A percentile compares a stretch with the other conserved stretches of the same genome.
These are phyloP conservation scores for Rhypophila decipiens DNA, from an alignment of 495 filamentous ascomycete genomes.

Conservation along the genomic window DNA sequence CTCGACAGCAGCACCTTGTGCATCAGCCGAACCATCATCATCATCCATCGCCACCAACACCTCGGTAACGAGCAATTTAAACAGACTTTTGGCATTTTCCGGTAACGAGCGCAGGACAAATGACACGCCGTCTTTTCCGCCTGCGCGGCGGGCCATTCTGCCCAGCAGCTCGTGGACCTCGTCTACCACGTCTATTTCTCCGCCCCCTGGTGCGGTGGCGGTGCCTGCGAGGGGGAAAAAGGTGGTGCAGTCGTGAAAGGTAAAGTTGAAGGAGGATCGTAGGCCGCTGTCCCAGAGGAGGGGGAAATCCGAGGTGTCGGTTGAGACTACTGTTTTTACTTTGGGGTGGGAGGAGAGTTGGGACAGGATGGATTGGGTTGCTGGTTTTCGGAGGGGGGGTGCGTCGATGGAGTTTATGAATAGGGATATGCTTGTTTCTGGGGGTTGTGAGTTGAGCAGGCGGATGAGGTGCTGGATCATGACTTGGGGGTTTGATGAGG, in stretches of 20 bases:
- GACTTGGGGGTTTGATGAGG: constrained; percentile 37
- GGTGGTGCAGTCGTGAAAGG: constrained; percentile 92
- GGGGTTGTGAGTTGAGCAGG: constrained; percentile 28
- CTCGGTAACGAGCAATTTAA: constrained; percentile 76
- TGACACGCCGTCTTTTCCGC: constrained; percentile 85
- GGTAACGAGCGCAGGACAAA: constrained; percentile 86
- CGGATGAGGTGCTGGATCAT: constrained; percentile 54
- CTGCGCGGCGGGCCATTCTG: constrained; percentile 70
- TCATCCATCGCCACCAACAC: constrained; percentile 65
- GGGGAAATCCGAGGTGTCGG: constrained; percentile 79
- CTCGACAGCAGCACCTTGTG: constrained; percentile 63
- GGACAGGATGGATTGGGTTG: constrained; percentile 65
- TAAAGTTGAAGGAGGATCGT: constrained; percentile 70
- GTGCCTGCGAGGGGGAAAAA: constrained; percentile 61
- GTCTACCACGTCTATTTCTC: constrained; percentile 78
- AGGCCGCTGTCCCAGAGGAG: constrained; percentile 85
- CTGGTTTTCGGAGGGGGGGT: constrained; percentile 61
- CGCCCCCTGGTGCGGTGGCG: too few species aligned
- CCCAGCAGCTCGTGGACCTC: constrained; percentile 82
- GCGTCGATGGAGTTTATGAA: constrained; percentile 85
- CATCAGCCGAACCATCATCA: constrained; percentile 27
- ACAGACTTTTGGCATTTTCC: constrained; percentile 84
- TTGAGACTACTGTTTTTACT: constrained; percentile 70
- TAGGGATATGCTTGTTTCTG: constrained; percentile 45
- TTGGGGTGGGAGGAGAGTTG: constrained; percentile 67